These are phyloP conservation scores for Vitis riparia DNA, from an alignment of 164 flowering plant genomes.

Conservation along the genomic window DNA sequence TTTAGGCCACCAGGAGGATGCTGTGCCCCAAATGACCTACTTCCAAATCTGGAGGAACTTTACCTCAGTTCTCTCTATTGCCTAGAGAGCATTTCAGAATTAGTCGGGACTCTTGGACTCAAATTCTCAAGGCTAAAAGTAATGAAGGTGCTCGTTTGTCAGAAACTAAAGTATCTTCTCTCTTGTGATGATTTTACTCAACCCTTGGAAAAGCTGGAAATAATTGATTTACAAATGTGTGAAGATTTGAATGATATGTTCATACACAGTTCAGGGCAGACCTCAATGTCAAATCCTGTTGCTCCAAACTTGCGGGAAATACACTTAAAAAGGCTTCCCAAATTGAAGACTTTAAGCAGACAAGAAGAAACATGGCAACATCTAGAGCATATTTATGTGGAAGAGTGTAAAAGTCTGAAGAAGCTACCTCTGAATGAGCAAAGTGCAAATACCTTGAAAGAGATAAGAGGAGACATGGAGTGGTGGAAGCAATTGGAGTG, in stretches of 20 bases:
- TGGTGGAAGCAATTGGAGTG: too few species aligned
- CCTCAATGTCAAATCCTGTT: too few species aligned
- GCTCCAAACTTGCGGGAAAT: too few species aligned
- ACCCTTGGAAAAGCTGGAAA: slow-evolving; percentile 6
- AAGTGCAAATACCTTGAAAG: too few species aligned
- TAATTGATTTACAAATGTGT: slow-evolving; percentile 9
- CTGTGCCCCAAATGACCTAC: slow-evolving; percentile 1
- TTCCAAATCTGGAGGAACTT: slow-evolving; percentile 17
- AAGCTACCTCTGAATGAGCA: too few species aligned
- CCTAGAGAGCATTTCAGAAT: not conserved
- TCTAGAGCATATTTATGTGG: too few species aligned
- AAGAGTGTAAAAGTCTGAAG: too few species aligned
- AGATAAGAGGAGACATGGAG: too few species aligned
- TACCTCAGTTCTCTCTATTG: not conserved
- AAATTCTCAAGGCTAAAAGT: slow-evolving; percentile 4
- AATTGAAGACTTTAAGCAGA: too few species aligned
- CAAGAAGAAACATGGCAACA: too few species aligned
- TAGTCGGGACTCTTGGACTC: slow-evolving; percentile 5
- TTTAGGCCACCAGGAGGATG: slow-evolving; percentile 3
- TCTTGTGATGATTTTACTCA: not conserved
- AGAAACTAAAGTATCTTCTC: not conserved
- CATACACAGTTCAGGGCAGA: too few species aligned
- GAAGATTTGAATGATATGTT: slow-evolving; percentile 1
- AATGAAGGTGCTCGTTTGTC: slow-evolving; percentile 1
- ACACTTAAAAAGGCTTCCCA: too few species aligned